Base-by-base conservation (phyloP, 2,329 filamentous ascomycete genomes). In the Exophiala sp. region DNA sequence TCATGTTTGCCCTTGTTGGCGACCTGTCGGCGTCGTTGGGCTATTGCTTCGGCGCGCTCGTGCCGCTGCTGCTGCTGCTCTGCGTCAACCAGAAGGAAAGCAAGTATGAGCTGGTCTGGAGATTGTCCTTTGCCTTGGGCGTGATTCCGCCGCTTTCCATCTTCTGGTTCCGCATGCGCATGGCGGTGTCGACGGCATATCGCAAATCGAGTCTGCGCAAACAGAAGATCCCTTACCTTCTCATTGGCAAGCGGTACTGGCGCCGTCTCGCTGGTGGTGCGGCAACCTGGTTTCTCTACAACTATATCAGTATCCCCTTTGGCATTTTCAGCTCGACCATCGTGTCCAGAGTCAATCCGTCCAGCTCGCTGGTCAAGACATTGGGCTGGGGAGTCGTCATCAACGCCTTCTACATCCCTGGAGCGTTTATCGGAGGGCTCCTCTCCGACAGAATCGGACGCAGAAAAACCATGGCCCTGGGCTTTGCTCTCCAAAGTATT, bases 301-400 rank as follows among this genome's bases (percentile, higher is more conserved):
- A 81, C 59, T 80, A 73, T 60, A 72, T 79, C 34, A 72, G 75
- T 73, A 76, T 41, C n/a, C 76, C 77, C 0, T 78, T 79, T 53
- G 75, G 75, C 7, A 69, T 80, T 22, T 79, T 79, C 62, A 73
- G 71, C 48, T 74, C 73, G 0, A 77, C 75, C 18, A 78, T 79
- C 50, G 70, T 77, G 43, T 62, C 63, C 2, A 64, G 69, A 19
- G 63, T 71, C 22, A 71, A 72, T 22, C 58, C 69, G 0, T 62
- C 66, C 11, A 66, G 72, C 27, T 71, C 66, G n/a, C 61, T 73
- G 1, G 57, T 63, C 3, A 56, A 63, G 11, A 65, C 63, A 70
- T 55, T 76, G 19, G 71, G 72, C 6, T 73, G 69, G 66, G 67
- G 73, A 29, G 67, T 69, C 0, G 66, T 76, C 0, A 70, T 77